Conservation (phyloP, 805 yeast genomes). For the Brettanomyces anomalus region DNA sequence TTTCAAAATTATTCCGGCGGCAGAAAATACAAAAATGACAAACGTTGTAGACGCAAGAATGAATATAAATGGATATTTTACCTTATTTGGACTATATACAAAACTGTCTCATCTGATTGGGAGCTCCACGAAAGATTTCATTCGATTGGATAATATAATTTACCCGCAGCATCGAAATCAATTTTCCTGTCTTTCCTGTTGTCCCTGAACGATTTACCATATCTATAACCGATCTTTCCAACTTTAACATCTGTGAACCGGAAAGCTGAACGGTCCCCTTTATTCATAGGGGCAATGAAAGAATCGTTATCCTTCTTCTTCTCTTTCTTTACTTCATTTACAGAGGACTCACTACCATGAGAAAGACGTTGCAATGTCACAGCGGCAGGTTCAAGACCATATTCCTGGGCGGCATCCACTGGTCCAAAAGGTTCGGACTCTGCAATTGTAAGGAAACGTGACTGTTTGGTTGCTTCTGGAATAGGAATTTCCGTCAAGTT, state of each 20-base stretch:
- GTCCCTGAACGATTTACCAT: constrained; percentile 87
- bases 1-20: too few relatives aligned
- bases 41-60: too few relatives aligned
- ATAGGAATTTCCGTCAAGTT: constrained; percentile 91
- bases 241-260: constrained; percentile 70
- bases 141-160: constrained; percentile 30
- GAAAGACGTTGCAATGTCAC: constrained; percentile 64
- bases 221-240: constrained; percentile 84
- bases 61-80: too few relatives aligned
- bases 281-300: constrained; percentile 47
- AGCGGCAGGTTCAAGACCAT: constrained; percentile 82
- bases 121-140: constrained; percentile 2
- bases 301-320: constrained; percentile 22
- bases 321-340: constrained; percentile 4
- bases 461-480: constrained; percentile 71
- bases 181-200: constrained; percentile 75
- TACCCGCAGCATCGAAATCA: constrained; percentile 62
- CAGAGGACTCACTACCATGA: constrained; percentile 44
- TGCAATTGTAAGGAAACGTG: constrained; percentile 80
- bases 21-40: too few relatives aligned
- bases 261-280: constrained; percentile 66
- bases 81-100: too few relatives aligned
- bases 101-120: too few relatives aligned
- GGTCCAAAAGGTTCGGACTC: constrained; percentile 96
- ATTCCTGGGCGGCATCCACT: constrained; percentile 81